Conservation (phyloP, 495 filamentous ascomycete species). For the Penicillium manginii region DNA sequence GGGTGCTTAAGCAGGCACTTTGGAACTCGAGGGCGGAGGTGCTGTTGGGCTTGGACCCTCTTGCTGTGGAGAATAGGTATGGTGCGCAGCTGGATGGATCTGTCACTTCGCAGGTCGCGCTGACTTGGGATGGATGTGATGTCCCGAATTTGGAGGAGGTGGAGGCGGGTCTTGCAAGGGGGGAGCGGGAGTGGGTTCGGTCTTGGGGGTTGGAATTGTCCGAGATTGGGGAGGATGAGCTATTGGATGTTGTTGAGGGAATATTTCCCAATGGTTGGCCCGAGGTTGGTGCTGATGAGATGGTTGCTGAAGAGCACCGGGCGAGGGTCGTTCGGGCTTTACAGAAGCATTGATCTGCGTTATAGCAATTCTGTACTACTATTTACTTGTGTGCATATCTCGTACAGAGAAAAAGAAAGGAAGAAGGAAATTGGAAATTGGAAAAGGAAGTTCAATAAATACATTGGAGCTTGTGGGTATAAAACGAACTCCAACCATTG, state of each 20-base stretch:
- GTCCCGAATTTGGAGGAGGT: slow-evolving; percentile 44
- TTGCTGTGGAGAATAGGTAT: slow-evolving; percentile 65
- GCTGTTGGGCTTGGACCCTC: slow-evolving; percentile 62
- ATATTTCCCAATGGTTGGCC: slow-evolving; percentile 32
- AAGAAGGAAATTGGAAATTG: neutral
- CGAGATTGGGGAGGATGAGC: slow-evolving; percentile 22
- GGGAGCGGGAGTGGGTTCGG: slow-evolving; percentile 38
- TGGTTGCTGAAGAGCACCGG: slow-evolving; percentile 31
- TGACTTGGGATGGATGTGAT: slow-evolving; percentile 63
- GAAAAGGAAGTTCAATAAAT: neutral
- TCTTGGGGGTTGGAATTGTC: slow-evolving; percentile 32
- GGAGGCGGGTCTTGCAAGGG: slow-evolving; percentile 29
- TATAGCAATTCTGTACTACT: neutral
- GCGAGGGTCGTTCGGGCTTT: slow-evolving; percentile 26
- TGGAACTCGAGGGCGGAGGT: slow-evolving; percentile 59
- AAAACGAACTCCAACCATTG: slow-evolving; percentile 22
- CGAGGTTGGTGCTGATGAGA: slow-evolving; percentile 10
- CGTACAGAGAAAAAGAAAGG: no score
- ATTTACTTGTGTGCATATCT: neutral
- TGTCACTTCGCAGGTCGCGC: slow-evolving; percentile 40
- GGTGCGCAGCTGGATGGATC: slow-evolving; percentile 13
- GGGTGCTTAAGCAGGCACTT: slow-evolving; percentile 40
- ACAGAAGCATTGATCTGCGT: slow-evolving; percentile 8
- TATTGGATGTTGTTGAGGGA: slow-evolving; percentile 41
- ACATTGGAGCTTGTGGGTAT: slow-evolving; percentile 23